These are phyloP conservation scores for Beauveria medogensis DNA, from an alignment of 2,329 filamentous ascomycete genomes.

Conservation along the genomic window DNA sequence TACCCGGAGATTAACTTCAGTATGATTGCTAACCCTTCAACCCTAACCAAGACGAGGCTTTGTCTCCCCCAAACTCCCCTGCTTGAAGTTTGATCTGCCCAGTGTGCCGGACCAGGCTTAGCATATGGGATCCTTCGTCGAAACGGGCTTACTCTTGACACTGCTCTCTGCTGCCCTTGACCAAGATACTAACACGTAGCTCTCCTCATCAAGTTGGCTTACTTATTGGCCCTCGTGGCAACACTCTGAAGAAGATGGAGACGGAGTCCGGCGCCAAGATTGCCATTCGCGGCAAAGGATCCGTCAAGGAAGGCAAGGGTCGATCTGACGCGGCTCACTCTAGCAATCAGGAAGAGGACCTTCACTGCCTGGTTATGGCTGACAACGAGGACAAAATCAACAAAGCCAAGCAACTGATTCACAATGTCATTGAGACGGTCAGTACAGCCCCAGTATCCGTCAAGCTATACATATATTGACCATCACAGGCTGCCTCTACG, in stretches of 20 bases:
- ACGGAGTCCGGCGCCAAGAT: constrained; percentile 96
- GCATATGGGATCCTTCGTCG: constrained; percentile 26
- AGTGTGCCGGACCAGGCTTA: constrained; percentile 18
- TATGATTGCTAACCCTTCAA: constrained; percentile 99
- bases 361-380: constrained; percentile 99
- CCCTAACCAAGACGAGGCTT: constrained; percentile 50
- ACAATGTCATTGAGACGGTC: constrained; percentile 98
- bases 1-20: constrained; percentile 99
- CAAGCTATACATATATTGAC: constrained; percentile 17
- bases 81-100: constrained; percentile 36
- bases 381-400: constrained; percentile 99
- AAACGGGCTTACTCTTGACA: constrained; percentile 22
- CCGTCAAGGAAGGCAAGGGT: constrained; percentile 98
- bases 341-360: constrained; percentile 99
- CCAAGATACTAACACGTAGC: constrained; percentile 81
- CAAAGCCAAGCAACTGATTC: constrained; percentile 96
- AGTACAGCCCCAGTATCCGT: constrained; percentile 28
- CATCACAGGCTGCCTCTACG: constrained; percentile 79
- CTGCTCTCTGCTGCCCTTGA: constrained; percentile 25
- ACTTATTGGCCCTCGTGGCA: constrained; percentile 99
- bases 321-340: constrained; percentile 97
- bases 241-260: constrained; percentile 99
- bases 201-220: constrained; percentile 92
- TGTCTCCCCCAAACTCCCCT: constrained; percentile 13
- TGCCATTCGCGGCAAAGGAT: constrained; percentile 98